phyloP scores from a whole-genome alignment of 2,329 filamentous ascomycete species.

The Verticillium albo-atrum region DNA sequence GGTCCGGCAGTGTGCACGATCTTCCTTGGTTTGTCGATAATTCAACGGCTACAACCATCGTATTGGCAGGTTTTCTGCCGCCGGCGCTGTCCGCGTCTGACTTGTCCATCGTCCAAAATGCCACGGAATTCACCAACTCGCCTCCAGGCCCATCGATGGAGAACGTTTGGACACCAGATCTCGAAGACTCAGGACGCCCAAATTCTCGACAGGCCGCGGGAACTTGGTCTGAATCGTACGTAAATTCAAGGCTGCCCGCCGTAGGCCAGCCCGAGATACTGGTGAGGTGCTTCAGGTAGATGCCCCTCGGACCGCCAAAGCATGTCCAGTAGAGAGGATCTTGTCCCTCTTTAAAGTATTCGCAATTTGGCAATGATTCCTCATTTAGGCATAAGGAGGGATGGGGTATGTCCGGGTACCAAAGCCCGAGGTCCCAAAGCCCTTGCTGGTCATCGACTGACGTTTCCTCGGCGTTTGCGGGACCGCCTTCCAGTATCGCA shows the following conservation, averaged over 20 bases:
- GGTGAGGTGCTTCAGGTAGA: not conserved
- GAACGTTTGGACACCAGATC: not conserved
- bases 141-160: not conserved
- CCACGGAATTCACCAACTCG: not conserved
- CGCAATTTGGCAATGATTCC: not conserved
- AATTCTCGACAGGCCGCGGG: not conserved
- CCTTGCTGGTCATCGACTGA: not conserved
- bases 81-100: not conserved
- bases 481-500: not conserved
- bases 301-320: not conserved
- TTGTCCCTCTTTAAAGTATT: not conserved
- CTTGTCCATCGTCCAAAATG: not conserved
- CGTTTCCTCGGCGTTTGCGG: not conserved
- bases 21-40: not conserved
- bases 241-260: not conserved
- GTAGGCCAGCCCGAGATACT: not conserved
- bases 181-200: not conserved
- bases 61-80: not conserved
- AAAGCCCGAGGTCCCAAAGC: not conserved
- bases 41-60: not conserved
- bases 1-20: not conserved
- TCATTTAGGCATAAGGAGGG: not conserved
- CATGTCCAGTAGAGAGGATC: not conserved
- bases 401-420: not conserved
- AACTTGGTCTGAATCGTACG: not conserved